Evolutionary conservation across 495 filamentous ascomycete genomes (phyloP), one percentile per base, ranked within the genome.

Genomic region (Cairneyella variabilis): DNA sequence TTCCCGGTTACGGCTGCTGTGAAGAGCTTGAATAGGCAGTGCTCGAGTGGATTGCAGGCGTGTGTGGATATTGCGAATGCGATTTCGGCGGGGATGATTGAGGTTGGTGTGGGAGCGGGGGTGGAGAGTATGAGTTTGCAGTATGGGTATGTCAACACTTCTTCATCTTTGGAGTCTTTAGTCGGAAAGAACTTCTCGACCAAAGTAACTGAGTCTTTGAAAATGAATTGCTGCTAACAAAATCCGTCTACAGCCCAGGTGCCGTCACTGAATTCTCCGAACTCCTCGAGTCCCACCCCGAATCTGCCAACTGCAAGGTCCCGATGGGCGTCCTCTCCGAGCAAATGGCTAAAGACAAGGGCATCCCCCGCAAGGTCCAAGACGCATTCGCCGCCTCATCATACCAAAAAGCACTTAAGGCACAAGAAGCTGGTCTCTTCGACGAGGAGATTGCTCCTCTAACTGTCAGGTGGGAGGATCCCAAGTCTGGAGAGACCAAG

Each of bases 81-180:
- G 50, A 90, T 98, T 65, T 75, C 76, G 57, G 65, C 82, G 3
- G 95, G 90, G 45, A 95, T 95, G 89, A 97, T 98, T 63, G 92
- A 97, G 43, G 71, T 97, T 54, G 93, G 93, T 59, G 84, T 97
- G 59, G 93, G 91, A 50, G 90, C 91, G 3, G 93, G 93, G 65
- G 91, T 96, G n/a, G 93, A 98, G 83, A 90, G 85, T 74, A 98
- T 98, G 93, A 87, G 82, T 66, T 77, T 76, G 50, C 88, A 97
- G 64, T 97, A 97, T 66, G 91, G 91, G 82, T 86, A 74, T 62
- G 80, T 66, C 28, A n/a, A n/a, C n/a, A n/a, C 43, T 26, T 36
- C 22, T 20, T 38, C 21, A 28, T 10, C 12, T 34, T 25, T 28
- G 37, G 12, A n/a, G n/a, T n/a, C n/a, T n/a, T n/a, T n/a, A n/a